Evolutionary conservation across 2,329 filamentous ascomycete species (phyloP).

Genomic region (Scedosporium aurantiacum): DNA sequence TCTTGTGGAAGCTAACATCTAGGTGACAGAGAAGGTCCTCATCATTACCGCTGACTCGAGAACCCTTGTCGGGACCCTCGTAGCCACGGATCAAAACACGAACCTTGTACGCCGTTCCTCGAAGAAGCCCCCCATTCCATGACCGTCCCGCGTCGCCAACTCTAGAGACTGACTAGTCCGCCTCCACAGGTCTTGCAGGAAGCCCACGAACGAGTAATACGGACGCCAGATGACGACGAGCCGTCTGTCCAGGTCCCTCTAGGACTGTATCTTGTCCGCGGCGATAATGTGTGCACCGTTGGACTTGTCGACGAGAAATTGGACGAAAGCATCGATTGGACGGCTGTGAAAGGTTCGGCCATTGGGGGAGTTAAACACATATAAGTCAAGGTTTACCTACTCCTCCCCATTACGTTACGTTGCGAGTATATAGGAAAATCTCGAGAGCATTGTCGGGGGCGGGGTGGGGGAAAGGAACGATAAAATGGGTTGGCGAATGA

Average conservation of each 20-base stretch:
- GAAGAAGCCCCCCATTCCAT: not conserved
- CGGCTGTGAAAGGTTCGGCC: conserved; percentile 71
- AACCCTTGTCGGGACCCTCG: conserved; percentile 69
- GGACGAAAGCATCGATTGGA: conserved; percentile 87
- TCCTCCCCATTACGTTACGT: too few species aligned
- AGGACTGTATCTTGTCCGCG: conserved; percentile 82
- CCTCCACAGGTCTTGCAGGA: conserved; percentile 57
- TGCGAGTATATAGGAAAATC: too few species aligned
- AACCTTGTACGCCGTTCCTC: conserved; percentile 53
- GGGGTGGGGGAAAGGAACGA: too few species aligned
- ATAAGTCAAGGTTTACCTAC: conserved; percentile 17
- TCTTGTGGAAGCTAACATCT: not conserved
- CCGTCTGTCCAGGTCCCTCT: conserved; percentile 70
- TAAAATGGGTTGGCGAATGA: too few species aligned
- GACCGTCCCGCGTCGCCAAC: not conserved
- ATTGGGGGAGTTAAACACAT: conserved; percentile 77
- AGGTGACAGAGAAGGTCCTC: conserved; percentile 68
- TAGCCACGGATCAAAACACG: conserved; percentile 82
- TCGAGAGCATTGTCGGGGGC: too few species aligned
- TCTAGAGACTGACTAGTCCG: not conserved
- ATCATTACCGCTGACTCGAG: conserved; percentile 89
- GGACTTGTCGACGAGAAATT: conserved; percentile 83
- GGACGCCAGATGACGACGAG: conserved; percentile 71
- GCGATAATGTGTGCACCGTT: conserved; percentile 86
- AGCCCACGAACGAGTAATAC: conserved; percentile 83